These are phyloP conservation scores for Plectosphaerella sp. DNA, from an alignment of 2,329 filamentous ascomycete genomes.

Conservation along the genomic window DNA sequence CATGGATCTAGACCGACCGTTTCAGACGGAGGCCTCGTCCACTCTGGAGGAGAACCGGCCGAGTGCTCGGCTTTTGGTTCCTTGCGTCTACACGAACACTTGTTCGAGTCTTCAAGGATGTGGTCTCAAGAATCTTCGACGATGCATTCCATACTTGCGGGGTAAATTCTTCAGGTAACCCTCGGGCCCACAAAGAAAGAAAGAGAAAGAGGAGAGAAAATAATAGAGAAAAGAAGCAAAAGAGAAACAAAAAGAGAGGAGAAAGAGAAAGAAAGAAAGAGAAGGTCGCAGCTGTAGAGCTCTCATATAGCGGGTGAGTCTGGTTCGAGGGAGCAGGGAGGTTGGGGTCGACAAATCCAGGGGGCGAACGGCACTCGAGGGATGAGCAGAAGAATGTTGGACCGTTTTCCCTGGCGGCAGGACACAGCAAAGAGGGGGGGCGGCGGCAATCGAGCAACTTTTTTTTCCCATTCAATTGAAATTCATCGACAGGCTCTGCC, in stretches of 20 bases:
- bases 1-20: too few species aligned
- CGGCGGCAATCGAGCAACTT: background rate
- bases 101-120: too few species aligned
- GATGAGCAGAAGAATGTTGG: background rate
- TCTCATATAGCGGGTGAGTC: background rate
- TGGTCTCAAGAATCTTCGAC: too few species aligned
- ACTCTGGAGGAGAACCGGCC: too few species aligned
- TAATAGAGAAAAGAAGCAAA: constrained; percentile 2
- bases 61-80: too few species aligned
- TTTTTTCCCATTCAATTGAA: background rate
- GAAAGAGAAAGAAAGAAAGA: constrained; percentile 4
- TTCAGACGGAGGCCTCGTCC: too few species aligned
- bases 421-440: background rate
- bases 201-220: constrained; percentile 3
- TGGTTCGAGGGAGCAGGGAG: background rate
- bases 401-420: background rate
- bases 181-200: background rate
- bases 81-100: too few species aligned
- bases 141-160: background rate
- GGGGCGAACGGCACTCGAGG: background rate
- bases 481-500: background rate
- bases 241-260: constrained; percentile 2
- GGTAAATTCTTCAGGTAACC: too few species aligned
- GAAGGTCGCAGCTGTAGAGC: background rate
- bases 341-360: background rate